phyloP scores from a whole-genome alignment of 305 asterid species.

The Ajuga reptans region DNA sequence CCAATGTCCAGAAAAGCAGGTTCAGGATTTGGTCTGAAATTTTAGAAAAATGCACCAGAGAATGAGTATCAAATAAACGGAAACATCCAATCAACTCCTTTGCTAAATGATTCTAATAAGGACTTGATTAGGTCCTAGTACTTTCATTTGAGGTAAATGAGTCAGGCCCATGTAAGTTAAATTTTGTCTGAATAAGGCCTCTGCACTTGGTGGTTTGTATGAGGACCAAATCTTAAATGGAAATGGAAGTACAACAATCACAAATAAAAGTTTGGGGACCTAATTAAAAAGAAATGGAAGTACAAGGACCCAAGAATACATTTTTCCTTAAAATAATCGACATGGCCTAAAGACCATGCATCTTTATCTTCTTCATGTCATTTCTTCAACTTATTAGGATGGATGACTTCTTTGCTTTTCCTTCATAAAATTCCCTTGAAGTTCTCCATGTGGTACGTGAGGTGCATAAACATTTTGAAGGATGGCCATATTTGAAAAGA shows the following conservation, averaged over 20 bases:
- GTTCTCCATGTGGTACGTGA: not conserved
- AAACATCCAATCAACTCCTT: slow-evolving; percentile 5
- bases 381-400: slow-evolving; percentile 4
- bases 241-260: not conserved
- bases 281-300: not conserved
- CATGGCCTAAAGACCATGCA: not conserved
- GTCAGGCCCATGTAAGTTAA: not conserved
- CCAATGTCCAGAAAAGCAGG: slow-evolving; percentile 90
- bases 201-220: not conserved
- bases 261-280: not conserved
- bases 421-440: not conserved
- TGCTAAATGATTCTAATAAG: not conserved
- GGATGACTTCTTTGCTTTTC: not conserved
- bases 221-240: not conserved
- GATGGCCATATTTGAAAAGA: not conserved
- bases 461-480: not conserved
- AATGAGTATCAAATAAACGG: slow-evolving; percentile 19
- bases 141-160: not conserved
- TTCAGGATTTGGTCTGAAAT: slow-evolving; percentile 69
- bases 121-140: not conserved
- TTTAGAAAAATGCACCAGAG: slow-evolving; percentile 18
- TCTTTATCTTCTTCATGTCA: not conserved
- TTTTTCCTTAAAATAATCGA: not conserved
- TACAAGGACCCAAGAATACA: not conserved
- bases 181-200: not conserved